Base-by-base conservation (phyloP, 83 land plant species). In the Picea engelmannii region DNA sequence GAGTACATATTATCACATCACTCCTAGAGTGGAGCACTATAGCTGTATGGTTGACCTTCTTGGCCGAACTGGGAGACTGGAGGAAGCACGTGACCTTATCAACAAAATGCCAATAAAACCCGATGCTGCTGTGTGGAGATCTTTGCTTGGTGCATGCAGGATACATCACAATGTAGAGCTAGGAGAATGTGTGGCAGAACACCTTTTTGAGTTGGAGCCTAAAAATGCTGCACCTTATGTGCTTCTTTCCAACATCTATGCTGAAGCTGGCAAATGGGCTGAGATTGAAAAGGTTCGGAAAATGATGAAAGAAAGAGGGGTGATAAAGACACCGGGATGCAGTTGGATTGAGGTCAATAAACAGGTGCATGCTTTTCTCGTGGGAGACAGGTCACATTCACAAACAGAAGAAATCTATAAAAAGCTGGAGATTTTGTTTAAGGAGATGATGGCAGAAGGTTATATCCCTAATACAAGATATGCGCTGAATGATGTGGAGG, bases 31-130 rank as follows among this genome's bases (percentile, higher is more conserved):
- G 15, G 71, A 68, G 16, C 71, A 68, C 38, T 68, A 31, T 68
- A 20, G 8, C 17, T 68, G 71, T 20, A 31, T 68, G 17, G n/a
- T 68, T 35, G 71, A 68, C 71, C 71, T 68, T 15, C 71, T 68
- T 68, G 71, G 71, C 71, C 71, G 71, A 5, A 20, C 71, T 35
- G 71, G 71, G 2, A 15, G 17, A 15, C 71, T 68, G 1, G 44
- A 35, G 44, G 71, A 68, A 35, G 18, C 71, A 5, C 44, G 1
- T 16, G 17, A 68, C 2, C 17, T 68, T 68, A 68, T 68, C 71
- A 68, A 27, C 38, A 68, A 68, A 68, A 68, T 68, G 71, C 71
- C 71, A 31, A 68, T 68, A 4, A 68, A 68, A 35, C 71, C 71
- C 2, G 71, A 15, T 23, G 71, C 38, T 16, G 44, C 38, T 31